Evolutionary conservation across 352 stramenopile species (phyloP).

Genomic region (Globisporangium acanthophoron): DNA sequence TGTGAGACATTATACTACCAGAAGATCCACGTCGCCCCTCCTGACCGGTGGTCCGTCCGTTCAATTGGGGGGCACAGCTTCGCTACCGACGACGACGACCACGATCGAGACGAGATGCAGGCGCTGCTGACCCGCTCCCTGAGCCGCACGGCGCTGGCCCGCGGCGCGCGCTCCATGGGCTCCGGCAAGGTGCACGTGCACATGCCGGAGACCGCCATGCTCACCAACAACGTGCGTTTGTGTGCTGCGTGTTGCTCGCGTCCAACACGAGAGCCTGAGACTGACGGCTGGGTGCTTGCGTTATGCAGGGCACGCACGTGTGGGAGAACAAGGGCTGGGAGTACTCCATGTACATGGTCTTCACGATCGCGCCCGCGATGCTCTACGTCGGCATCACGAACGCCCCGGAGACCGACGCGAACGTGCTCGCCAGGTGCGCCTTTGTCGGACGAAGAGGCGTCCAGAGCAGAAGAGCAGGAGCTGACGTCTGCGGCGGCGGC

Average conservation of each 20-base stretch:
- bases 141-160: conserved; percentile 25
- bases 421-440: conserved; percentile 71
- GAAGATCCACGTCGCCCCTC: too few relatives aligned
- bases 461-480: neutral
- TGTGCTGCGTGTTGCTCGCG: too few relatives aligned
- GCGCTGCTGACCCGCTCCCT: conserved; percentile 21
- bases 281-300: neutral
- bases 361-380: conserved; percentile 62
- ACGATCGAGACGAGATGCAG: conserved; percentile 23
- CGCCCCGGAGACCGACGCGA: conserved; percentile 77
- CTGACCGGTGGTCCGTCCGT: neutral
- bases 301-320: conserved; percentile 55
- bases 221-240: conserved; percentile 78
- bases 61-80: neutral
- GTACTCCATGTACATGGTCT: conserved; percentile 73
- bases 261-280: too few relatives aligned
- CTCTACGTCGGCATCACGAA: conserved; percentile 78
- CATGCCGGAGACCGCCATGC: conserved; percentile 85
- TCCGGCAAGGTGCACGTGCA: conserved; percentile 46
- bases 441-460: neutral
- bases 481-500: neutral
- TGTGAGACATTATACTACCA: too few relatives aligned
- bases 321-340: conserved; percentile 84
- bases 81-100: neutral
- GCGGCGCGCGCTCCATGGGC: conserved; percentile 44